A percentile compares a stretch with the other conserved stretches of the same genome.
Evolutionary conservation across 768 basidiomycete genomes (phyloP).

Genomic region (Lactarius hatsudake): DNA sequence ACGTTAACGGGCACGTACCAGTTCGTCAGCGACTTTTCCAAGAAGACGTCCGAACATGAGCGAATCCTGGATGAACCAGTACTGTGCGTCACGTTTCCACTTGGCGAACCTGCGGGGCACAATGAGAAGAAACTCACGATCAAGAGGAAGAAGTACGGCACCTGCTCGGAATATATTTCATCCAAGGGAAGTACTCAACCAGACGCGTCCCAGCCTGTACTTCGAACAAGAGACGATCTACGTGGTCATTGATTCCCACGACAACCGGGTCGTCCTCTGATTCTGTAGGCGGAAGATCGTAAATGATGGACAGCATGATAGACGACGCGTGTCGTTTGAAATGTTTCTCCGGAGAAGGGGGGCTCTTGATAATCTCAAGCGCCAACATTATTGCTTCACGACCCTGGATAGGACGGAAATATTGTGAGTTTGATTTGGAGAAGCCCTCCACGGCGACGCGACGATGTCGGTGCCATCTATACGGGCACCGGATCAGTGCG

Average conservation of each 20-base stretch:
- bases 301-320: constrained; percentile 30
- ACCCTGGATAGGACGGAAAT: too few relatives aligned
- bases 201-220: neutral
- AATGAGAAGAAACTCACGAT: neutral
- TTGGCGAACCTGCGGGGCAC: neutral
- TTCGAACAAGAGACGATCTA: neutral
- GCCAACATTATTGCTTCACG: neutral
- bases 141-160: neutral
- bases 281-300: constrained; percentile 7
- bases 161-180: constrained; percentile 3
- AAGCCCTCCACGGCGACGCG: too few relatives aligned
- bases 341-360: neutral
- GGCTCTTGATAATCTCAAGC: neutral
- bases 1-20: neutral
- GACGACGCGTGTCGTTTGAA: constrained; percentile 15
- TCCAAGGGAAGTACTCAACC: neutral
- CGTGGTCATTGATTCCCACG: neutral
- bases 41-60: neutral
- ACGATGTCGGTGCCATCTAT: too few relatives aligned
- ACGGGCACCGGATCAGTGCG: too few relatives aligned
- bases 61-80: constrained; percentile 13
- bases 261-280: constrained; percentile 15
- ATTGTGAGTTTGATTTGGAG: too few relatives aligned
- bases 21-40: neutral
- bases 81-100: neutral